A percentile compares a stretch with the other conserved stretches of the same genome.
These are phyloP conservation scores for Malassezia dermatis DNA, from an alignment of 1,284 basidiomycete species.

Conservation along the genomic window DNA sequence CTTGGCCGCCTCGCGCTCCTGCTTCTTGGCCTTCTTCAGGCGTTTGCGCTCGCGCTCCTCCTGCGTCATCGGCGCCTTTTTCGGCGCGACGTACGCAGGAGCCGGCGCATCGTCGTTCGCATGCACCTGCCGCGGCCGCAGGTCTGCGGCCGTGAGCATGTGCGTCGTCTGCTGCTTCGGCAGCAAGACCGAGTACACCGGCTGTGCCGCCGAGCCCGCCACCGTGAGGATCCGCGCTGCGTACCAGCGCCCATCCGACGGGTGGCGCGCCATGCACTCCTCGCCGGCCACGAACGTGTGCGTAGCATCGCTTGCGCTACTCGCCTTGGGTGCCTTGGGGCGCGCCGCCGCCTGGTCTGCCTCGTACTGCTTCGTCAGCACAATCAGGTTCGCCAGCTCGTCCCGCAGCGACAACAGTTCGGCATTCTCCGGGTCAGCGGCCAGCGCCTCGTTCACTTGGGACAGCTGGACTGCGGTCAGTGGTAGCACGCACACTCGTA, in stretches of 20 bases:
- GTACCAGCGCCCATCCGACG: slow-evolving; percentile 31
- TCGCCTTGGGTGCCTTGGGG: neutral
- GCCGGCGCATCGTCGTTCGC: neutral
- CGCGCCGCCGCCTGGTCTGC: neutral
- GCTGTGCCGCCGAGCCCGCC: slow-evolving; percentile 70
- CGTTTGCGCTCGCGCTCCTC: slow-evolving; percentile 68
- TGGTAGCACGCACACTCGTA: slow-evolving; percentile 12
- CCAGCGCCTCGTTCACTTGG: slow-evolving; percentile 76
- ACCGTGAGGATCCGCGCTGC: slow-evolving; percentile 53
- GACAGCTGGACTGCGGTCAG: slow-evolving; percentile 55
- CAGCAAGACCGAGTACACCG: slow-evolving; percentile 85
- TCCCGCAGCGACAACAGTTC: slow-evolving; percentile 62
- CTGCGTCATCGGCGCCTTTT: slow-evolving; percentile 51
- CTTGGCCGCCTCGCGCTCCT: slow-evolving; percentile 72
- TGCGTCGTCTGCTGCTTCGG: slow-evolving; percentile 92
- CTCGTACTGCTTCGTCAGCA: slow-evolving; percentile 55
- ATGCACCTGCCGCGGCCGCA: slow-evolving; percentile 52
- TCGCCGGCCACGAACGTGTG: slow-evolving; percentile 59
- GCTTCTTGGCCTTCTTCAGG: slow-evolving; percentile 91
- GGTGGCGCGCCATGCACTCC: slow-evolving; percentile 62
- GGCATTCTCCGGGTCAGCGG: slow-evolving; percentile 67
- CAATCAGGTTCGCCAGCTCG: slow-evolving; percentile 80
- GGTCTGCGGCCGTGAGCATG: slow-evolving; percentile 62
- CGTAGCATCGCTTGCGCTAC: neutral
- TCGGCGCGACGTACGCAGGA: neutral